Evolutionary conservation across 169 alveolate genomes (phyloP).

Genomic region (Toxoplasma gondii): DNA sequence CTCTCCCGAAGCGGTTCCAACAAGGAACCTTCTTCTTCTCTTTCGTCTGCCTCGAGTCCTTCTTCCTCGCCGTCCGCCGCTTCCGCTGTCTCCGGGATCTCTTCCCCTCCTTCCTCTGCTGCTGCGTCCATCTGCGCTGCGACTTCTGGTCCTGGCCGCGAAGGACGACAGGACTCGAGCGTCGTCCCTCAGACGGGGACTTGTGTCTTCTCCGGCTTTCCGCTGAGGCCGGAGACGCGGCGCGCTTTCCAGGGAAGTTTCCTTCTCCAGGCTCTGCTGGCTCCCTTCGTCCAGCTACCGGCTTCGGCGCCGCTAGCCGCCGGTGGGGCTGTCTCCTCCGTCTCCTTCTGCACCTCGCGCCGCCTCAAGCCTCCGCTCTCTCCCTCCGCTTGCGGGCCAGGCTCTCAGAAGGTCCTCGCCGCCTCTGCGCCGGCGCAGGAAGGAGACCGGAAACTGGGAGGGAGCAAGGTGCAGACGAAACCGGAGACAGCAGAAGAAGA

Average conservation of each 20-base stretch:
- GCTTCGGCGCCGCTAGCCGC: not conserved
- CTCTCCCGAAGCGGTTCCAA: not conserved
- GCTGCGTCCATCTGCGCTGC: not conserved
- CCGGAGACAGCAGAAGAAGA: not conserved
- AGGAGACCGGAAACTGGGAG: not conserved
- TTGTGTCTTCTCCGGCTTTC: not conserved
- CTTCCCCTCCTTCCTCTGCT: not conserved
- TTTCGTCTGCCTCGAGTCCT: not conserved
- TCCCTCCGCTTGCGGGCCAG: not conserved
- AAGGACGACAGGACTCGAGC: too few relatives aligned
- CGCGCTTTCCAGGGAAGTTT: not conserved
- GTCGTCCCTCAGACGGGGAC: not conserved
- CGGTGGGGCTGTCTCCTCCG: not conserved
- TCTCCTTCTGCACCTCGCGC: not conserved
- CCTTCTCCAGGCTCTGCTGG: not conserved
- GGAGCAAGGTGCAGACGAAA: not conserved
- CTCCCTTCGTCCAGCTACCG: not conserved
- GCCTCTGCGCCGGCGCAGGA: not conserved
- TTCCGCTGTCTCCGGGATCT: not conserved
- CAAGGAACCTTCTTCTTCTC: not conserved
- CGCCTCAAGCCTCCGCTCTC: not conserved
- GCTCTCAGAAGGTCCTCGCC: not conserved
- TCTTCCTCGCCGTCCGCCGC: not conserved
- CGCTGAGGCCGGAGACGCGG: not conserved
- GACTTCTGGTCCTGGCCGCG: not conserved